Evolutionary conservation across 768 basidiomycete genomes (phyloP), one percentile per base, ranked within the genome.

Genomic region (Boletus vermiculosoides): DNA sequence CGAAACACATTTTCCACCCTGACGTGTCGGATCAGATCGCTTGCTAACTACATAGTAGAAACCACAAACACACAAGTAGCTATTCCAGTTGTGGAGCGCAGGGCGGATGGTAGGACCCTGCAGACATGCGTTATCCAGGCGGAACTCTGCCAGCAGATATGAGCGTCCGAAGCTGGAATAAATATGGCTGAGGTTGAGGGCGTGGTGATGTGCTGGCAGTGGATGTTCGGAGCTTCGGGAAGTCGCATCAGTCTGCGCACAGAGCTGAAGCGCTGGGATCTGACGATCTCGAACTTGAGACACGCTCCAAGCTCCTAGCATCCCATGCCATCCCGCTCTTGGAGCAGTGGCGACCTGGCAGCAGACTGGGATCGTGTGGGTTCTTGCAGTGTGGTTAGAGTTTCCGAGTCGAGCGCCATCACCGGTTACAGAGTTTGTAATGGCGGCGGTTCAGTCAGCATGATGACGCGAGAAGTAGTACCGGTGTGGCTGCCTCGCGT

Each of bases 91-190:
- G 36, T 45, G 50, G 33, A 46, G 16, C 33, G 5, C 13, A 25
- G 28, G 18, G 28, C 28, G 28, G 28, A 7, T 23, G 25, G 8
- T n/a, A 18, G 23, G 50, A 58, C 66, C 66, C 60, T 66, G 57
- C 36, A 37, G 18, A 28, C 63, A 60, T 53, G 66, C 33, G 50
- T 56, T 34, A 20, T 51, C 45, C 65, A 33, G 41, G 52, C 28
- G 50, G 15, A 4, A 2, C 16, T 22, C 44, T 47, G 39, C 33
- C 20, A 4, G 25, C 16, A 18, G 15, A 53, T 50, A 59, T 63
- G 18, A 41, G 46, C 44, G 50, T 45, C 54, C 11, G 36, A 51
- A 54, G 44, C 34, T 18, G 31, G 9, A 20, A 57, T 12, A 40
- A 6, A 51, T 28, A 30, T 37, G 51, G 22, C 22, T 3, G 46